Conservation (phyloP, 2,329 filamentous ascomycete genomes). For the Colletotrichum coccodes region DNA sequence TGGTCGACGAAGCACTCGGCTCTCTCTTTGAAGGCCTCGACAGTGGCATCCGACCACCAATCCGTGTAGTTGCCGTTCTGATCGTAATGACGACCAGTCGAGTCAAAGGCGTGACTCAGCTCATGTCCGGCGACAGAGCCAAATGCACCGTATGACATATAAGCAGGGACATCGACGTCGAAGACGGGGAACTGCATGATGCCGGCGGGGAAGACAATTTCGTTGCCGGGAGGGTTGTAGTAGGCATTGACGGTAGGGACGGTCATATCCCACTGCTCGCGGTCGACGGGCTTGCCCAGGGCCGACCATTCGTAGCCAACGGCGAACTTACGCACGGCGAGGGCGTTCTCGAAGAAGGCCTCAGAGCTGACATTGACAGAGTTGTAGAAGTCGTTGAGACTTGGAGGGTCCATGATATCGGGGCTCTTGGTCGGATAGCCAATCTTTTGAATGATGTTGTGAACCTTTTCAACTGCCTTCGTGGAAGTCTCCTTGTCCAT, state of each 20-base stretch:
- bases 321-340: slow-evolving; percentile 60
- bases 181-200: slow-evolving; percentile 78
- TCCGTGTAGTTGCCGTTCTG: slow-evolving; percentile 71
- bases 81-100: slow-evolving; percentile 71
- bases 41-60: slow-evolving; percentile 73
- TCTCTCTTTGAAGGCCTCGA: slow-evolving; percentile 66
- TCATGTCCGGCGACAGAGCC: slow-evolving; percentile 76
- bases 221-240: slow-evolving; percentile 72
- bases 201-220: slow-evolving; percentile 75
- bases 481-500: slow-evolving; percentile 70
- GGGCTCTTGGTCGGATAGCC: slow-evolving; percentile 73
- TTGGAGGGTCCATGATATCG: slow-evolving; percentile 67
- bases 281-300: slow-evolving; percentile 69
- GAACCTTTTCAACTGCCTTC: slow-evolving; percentile 71
- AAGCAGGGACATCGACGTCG: slow-evolving; percentile 69
- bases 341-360: slow-evolving; percentile 67
- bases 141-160: slow-evolving; percentile 76
- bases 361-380: slow-evolving; percentile 59
- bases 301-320: slow-evolving; percentile 63
- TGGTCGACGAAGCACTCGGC: slow-evolving; percentile 76
- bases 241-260: slow-evolving; percentile 73
- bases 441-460: slow-evolving; percentile 75
- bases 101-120: slow-evolving; percentile 77
- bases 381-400: slow-evolving; percentile 66
- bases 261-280: slow-evolving; percentile 69